These are phyloP conservation scores for Microbotryum violaceum DNA, from an alignment of 1,284 basidiomycete species.

Conservation along the genomic window DNA sequence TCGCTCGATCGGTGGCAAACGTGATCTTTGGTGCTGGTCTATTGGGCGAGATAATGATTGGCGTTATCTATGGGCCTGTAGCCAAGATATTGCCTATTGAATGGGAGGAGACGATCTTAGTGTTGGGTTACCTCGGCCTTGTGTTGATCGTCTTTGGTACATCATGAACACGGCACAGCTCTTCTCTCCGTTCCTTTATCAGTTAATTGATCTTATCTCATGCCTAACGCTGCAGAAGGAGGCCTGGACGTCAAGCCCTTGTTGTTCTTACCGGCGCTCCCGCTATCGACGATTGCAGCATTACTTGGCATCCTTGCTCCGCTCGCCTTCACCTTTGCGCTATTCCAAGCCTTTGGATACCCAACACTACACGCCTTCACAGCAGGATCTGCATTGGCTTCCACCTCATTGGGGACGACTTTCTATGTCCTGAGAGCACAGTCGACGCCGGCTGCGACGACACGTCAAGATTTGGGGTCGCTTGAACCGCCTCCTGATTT, in stretches of 20 bases:
- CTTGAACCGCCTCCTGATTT: constrained; percentile 37
- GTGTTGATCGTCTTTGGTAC: constrained; percentile 48
- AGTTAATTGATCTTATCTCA: neutral
- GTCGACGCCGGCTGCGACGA: constrained; percentile 7
- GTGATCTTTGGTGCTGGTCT: constrained; percentile 39
- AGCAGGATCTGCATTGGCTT: constrained; percentile 49
- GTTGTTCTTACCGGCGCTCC: constrained; percentile 44
- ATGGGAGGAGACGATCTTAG: constrained; percentile 46
- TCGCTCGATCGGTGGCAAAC: constrained; percentile 36
- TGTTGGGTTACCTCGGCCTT: constrained; percentile 50
- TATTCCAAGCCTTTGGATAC: constrained; percentile 37
- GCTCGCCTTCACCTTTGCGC: constrained; percentile 41
- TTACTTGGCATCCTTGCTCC: constrained; percentile 47
- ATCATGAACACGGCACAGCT: neutral
- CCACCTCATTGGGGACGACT: constrained; percentile 52
- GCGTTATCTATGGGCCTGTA: constrained; percentile 49
- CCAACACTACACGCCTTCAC: constrained; percentile 48
- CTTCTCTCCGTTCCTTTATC: neutral
- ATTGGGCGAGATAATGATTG: constrained; percentile 48
- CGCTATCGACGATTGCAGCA: constrained; percentile 46
- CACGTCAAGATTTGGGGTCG: no score
- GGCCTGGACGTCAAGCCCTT: constrained; percentile 46
- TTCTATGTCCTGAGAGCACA: constrained; percentile 45
- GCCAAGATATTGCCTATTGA: constrained; percentile 43
- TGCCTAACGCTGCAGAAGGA: constrained; percentile 37